Percentiles rank a stretch among this genome's conserved stretches.
These are phyloP conservation scores for Agapanthus africanus DNA, from an alignment of 106 monocot genomes.

Conservation along the genomic window DNA sequence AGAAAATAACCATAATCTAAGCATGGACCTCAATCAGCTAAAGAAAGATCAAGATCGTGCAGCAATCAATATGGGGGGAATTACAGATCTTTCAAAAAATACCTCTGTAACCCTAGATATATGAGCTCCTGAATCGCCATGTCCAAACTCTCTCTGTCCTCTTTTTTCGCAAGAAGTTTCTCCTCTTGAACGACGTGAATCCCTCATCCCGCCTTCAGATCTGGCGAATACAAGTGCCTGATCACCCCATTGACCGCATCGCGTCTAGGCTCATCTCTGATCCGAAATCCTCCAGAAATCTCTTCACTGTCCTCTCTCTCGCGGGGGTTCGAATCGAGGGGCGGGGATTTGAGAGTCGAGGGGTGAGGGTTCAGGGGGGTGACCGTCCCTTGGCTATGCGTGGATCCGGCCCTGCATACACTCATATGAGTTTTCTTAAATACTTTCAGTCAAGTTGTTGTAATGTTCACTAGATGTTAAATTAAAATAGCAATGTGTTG, in stretches of 20 bases:
- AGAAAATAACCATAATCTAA: background rate
- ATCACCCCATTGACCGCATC: constrained; percentile 27
- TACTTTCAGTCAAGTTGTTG: too few relatives aligned
- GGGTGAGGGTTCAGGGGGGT: too few relatives aligned
- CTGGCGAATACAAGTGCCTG: constrained; percentile 44
- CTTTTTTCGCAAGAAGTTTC: constrained; percentile 53
- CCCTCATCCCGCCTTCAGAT: constrained; percentile 60
- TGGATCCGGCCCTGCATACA: too few relatives aligned
- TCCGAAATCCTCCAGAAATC: constrained; percentile 47
- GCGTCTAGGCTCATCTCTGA: constrained; percentile 8
- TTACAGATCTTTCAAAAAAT: background rate
- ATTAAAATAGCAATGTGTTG: too few relatives aligned
- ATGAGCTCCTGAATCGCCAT: constrained; percentile 34
- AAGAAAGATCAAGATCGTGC: background rate
- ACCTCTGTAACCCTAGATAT: constrained; percentile 79
- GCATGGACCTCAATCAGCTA: background rate
- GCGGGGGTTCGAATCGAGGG: too few relatives aligned
- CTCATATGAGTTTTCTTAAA: too few relatives aligned
- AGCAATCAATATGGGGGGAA: background rate
- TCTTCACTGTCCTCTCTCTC: constrained; percentile 27
- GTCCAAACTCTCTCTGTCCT: constrained; percentile 33
- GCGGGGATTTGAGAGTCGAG: too few relatives aligned
- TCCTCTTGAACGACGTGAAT: constrained; percentile 62
- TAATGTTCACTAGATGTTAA: too few relatives aligned
- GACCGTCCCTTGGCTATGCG: too few relatives aligned